phyloP scores from a whole-genome alignment of 192 early-diverging fungal genomes.

The Pilaira anomala region DNA sequence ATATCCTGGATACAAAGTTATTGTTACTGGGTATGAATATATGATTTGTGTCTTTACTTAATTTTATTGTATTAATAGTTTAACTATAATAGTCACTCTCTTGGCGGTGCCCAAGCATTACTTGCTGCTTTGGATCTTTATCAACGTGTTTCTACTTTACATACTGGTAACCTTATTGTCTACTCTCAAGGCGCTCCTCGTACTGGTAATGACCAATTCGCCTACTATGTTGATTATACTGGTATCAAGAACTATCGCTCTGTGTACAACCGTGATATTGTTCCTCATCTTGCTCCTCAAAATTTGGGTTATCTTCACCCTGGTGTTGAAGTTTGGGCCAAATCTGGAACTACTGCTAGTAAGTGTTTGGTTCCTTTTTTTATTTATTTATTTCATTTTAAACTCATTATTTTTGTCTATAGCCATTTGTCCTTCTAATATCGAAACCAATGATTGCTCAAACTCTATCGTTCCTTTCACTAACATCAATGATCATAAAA shows the following conservation, averaged over 20 bases:
- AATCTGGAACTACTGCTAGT: background rate
- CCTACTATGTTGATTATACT: slow-evolving; percentile 12
- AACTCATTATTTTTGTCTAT: background rate
- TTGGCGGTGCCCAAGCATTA: slow-evolving; percentile 30
- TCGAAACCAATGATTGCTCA: slow-evolving; percentile 2
- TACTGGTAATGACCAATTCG: slow-evolving; percentile 15
- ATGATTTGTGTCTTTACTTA: background rate
- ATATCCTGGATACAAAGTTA: slow-evolving; percentile 18
- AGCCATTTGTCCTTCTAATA: background rate
- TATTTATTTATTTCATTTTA: background rate
- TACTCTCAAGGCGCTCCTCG: slow-evolving; percentile 20
- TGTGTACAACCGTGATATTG: slow-evolving; percentile 16
- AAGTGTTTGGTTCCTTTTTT: background rate
- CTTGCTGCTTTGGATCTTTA: slow-evolving; percentile 32
- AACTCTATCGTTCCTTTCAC: slow-evolving; percentile 20
- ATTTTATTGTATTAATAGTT: background rate
- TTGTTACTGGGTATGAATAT: slow-evolving; percentile 29
- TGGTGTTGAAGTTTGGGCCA: slow-evolving; percentile 8
- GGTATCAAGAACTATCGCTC: slow-evolving; percentile 1
- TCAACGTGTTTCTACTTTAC: slow-evolving; percentile 10
- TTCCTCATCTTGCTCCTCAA: slow-evolving; percentile 14
- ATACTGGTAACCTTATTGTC: slow-evolving; percentile 11
- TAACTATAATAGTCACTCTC: slow-evolving; percentile 23
- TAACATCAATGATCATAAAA: slow-evolving; percentile 5
- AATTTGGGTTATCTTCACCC: slow-evolving; percentile 12